A percentile compares a stretch with the other conserved stretches of the same genome.
Conservation (phyloP, 2,329 filamentous ascomycete species). For the Dothidotthia symphoricarpi region DNA sequence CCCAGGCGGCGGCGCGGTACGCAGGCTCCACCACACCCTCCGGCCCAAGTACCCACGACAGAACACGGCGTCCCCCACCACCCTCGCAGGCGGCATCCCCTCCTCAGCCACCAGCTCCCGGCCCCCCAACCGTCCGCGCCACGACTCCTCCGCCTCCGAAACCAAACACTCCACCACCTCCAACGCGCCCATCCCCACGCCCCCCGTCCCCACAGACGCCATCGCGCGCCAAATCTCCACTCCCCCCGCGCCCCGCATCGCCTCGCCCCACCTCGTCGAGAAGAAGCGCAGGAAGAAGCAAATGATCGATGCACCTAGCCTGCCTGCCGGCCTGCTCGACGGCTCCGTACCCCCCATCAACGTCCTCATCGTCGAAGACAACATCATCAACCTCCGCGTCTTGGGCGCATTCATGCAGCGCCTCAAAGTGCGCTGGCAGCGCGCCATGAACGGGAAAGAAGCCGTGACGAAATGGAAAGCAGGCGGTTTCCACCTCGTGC, state of each 20-base stretch:
- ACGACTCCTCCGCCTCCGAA: constrained; percentile 46
- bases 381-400: constrained; percentile 93
- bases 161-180: constrained; percentile 43
- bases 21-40: constrained; percentile 51
- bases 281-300: constrained; percentile 47
- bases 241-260: constrained; percentile 51
- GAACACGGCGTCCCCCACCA: constrained; percentile 78
- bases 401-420: constrained; percentile 94
- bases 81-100: constrained; percentile 47
- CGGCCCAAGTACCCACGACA: constrained; percentile 66
- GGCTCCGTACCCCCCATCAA: constrained; percentile 91
- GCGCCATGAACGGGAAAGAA: constrained; percentile 92
- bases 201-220: constrained; percentile 46
- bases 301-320: constrained; percentile 32
- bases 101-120: constrained; percentile 42
- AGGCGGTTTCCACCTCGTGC: constrained; percentile 90
- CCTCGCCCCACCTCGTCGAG: constrained; percentile 53
- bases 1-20: constrained; percentile 58
- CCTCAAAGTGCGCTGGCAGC: constrained; percentile 93
- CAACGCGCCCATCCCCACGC: constrained; percentile 57
- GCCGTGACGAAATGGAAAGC: constrained; percentile 90
- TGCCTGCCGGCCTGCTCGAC: constrained; percentile 65
- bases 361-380: constrained; percentile 96
- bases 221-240: constrained; percentile 44
- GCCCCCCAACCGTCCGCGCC: constrained; percentile 35